Base-by-base conservation (phyloP, 2,329 filamentous ascomycete genomes). In the Colletotrichum lini region DNA sequence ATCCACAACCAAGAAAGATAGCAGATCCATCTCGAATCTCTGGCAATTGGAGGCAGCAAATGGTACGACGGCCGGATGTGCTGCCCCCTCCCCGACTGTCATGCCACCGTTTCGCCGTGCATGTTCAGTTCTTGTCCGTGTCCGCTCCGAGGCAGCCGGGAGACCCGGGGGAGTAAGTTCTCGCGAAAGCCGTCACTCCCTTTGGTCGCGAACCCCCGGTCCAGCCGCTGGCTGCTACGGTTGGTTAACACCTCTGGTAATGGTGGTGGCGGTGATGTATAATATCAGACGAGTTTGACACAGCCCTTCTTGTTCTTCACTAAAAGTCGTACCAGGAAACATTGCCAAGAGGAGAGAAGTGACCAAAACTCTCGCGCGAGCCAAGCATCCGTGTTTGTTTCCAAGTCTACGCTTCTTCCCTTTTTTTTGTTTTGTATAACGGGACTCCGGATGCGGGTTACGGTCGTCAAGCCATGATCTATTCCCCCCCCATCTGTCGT, bases 251-350 rank as follows among this genome's bases (percentile, higher is more conserved):
- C 35, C 18, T 15, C 23, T 26, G 23, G 45, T 50, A 30, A 18
- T 63, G 57, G 44, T 30, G 57, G 44, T 30, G 18, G 30, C 47
- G 62, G n/a, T 56, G 62, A 59, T 54, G 21, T 61, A 45, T 66
- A 40, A 70, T 54, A 70, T 66, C 62, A 42, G 67, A 70, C 42
- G 62, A 70, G 30, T 26, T 23, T n/a, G 56, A n/a, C 61, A 45
- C 38, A 54, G 53, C 30, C 54, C 23, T 26, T 42, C 40, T 59
- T 23, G 53, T n/a, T 42, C 35, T 42, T 57, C 12, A 40, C 35
- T 7, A 23, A 2, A 42, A 16, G 7, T 50, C 54, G 45, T 61
- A n/a, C 42, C 40, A 50, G 47, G 26, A 60, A 60, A 47, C 4
- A 15, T 15, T 9, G 21, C 18, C 12, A 16, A 42, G 15, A 16